These are phyloP conservation scores for Aegilops umbellulata DNA, from an alignment of 176 grass and related monocot species.

Conservation along the genomic window DNA sequence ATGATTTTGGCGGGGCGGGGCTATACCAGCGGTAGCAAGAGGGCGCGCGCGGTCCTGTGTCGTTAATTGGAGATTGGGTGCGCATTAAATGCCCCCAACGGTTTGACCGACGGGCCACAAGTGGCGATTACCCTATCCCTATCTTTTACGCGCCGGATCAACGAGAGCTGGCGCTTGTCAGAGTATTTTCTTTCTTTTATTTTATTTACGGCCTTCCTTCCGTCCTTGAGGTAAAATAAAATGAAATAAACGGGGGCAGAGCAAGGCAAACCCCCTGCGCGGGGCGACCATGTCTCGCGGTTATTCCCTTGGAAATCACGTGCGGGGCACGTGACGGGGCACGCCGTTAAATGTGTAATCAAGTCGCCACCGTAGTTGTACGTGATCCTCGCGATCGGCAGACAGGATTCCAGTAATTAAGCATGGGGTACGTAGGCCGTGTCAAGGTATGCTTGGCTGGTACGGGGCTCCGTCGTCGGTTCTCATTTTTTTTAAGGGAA, in stretches of 20 bases:
- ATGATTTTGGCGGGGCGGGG: conserved; percentile 6
- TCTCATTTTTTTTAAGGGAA: no score
- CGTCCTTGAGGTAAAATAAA: background rate
- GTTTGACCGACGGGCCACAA: background rate
- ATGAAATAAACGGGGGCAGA: background rate
- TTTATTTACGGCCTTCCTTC: no score
- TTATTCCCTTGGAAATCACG: background rate
- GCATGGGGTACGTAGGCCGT: background rate
- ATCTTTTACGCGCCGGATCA: background rate
- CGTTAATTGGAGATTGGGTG: background rate
- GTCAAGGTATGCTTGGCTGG: background rate
- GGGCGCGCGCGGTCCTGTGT: background rate
- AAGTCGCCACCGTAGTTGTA: background rate
- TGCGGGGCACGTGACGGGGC: background rate
- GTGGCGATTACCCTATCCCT: background rate
- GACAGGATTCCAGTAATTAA: background rate
- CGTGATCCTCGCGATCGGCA: background rate
- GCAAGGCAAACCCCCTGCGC: background rate
- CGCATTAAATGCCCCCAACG: background rate
- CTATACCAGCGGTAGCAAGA: background rate
- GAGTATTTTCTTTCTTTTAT: background rate
- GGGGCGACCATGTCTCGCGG: background rate
- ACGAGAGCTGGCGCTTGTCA: background rate
- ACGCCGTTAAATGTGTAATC: background rate
- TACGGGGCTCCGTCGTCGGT: background rate